These are phyloP conservation scores for Nicotiana attenuata DNA, from an alignment of 257 asterid genomes.

Conservation along the genomic window DNA sequence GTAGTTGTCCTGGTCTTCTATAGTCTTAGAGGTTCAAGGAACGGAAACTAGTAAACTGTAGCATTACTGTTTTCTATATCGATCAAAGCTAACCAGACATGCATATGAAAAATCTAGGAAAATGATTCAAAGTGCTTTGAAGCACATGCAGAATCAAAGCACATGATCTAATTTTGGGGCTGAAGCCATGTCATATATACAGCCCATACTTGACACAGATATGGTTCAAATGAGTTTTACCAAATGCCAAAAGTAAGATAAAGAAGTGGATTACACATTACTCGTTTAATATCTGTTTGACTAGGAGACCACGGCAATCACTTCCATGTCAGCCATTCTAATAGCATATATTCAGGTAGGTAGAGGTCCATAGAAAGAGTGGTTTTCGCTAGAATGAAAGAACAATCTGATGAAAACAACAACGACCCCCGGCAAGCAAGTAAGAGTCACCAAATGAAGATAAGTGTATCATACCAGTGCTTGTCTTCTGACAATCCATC, in stretches of 20 bases:
- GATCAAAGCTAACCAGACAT: background rate
- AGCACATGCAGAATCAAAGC: background rate
- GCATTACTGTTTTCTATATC: background rate
- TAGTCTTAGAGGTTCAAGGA: background rate
- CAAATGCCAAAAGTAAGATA: background rate
- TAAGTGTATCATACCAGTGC: conserved; percentile 27
- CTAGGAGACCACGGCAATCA: background rate
- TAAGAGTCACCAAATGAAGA: conserved; percentile 25
- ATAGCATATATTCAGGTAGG: conserved; percentile 41
- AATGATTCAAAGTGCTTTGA: background rate
- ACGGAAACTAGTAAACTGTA: background rate
- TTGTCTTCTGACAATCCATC: conserved; percentile 34
- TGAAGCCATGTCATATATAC: background rate
- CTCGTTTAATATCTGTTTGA: background rate
- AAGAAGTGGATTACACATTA: background rate
- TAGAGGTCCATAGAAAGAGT: conserved; percentile 20
- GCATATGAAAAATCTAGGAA: background rate
- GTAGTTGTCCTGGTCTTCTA: background rate
- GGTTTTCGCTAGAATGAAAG: conserved; percentile 15
- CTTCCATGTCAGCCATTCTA: background rate
- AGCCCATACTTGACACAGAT: background rate
- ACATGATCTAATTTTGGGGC: background rate
- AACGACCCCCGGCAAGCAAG: conserved; percentile 30
- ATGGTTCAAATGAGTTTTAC: background rate
- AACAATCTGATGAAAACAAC: conserved; percentile 21